A percentile compares a stretch with the other conserved stretches of the same genome.
Evolutionary conservation across 2,329 filamentous ascomycete genomes (phyloP).

Genomic region (Plenodomus lindquistii): DNA sequence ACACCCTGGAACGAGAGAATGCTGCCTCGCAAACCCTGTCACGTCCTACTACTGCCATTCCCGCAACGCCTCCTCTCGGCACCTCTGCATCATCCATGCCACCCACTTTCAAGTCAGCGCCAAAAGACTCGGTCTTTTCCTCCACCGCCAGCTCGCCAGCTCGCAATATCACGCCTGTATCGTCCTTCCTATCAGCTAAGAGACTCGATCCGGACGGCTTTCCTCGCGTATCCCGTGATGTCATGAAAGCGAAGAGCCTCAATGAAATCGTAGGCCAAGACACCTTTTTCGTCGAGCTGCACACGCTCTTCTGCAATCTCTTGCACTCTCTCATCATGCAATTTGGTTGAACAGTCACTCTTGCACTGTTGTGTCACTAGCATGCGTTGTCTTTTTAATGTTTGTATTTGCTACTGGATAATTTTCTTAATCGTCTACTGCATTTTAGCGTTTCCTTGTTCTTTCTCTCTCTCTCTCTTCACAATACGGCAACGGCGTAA

Average conservation of each 20-base stretch:
- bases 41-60: constrained; percentile 35
- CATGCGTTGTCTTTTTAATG: constrained; percentile 21
- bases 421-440: constrained; percentile 18
- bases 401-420: constrained; percentile 20
- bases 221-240: constrained; percentile 55
- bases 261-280: constrained; percentile 63
- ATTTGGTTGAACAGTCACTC: constrained; percentile 32
- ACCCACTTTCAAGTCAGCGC: constrained; percentile 32
- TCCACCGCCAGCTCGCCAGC: constrained; percentile 37
- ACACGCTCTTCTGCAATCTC: constrained; percentile 54
- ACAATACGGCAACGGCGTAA: constrained; percentile 24
- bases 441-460: constrained; percentile 27
- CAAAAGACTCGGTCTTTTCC: constrained; percentile 32
- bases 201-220: constrained; percentile 60
- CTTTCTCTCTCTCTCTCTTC: constrained; percentile 8
- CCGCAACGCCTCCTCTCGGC: constrained; percentile 37
- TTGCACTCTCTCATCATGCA: constrained; percentile 46
- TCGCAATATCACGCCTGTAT: constrained; percentile 58
- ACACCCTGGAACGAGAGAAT: constrained; percentile 43
- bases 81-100: constrained; percentile 33
- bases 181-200: constrained; percentile 62
- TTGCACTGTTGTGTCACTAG: constrained; percentile 1
- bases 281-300: constrained; percentile 61
- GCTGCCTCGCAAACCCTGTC: constrained; percentile 23
- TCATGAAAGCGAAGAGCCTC: constrained; percentile 59